Percentiles rank a stretch among this genome's conserved stretches.
These are phyloP conservation scores for Hansenula sp. DNA, from an alignment of 1,139 yeast species.

Conservation along the genomic window DNA sequence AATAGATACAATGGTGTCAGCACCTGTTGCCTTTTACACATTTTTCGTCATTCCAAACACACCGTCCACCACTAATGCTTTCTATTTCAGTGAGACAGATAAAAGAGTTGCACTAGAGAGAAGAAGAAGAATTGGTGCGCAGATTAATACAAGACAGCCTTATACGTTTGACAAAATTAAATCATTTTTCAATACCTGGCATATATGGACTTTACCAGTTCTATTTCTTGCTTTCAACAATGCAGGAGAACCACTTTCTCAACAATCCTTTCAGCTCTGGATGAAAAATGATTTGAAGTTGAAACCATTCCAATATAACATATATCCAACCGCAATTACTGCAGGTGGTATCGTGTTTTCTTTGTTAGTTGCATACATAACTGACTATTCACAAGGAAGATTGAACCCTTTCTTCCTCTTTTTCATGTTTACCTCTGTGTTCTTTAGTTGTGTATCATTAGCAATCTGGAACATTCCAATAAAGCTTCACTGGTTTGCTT, in stretches of 20 bases:
- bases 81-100: slow-evolving; percentile 30
- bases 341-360: slow-evolving; percentile 40
- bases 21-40: slow-evolving; percentile 41
- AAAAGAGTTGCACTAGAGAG: slow-evolving; percentile 31
- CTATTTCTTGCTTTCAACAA: slow-evolving; percentile 45
- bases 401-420: slow-evolving; percentile 34
- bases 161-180: slow-evolving; percentile 34
- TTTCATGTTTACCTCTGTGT: slow-evolving; percentile 31
- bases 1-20: slow-evolving; percentile 45
- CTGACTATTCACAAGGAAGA: slow-evolving; percentile 40
- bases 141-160: slow-evolving; percentile 35
- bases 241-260: slow-evolving; percentile 11
- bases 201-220: slow-evolving; percentile 39
- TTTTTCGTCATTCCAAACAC: slow-evolving; percentile 37
- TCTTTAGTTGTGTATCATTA: slow-evolving; percentile 38
- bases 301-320: slow-evolving; percentile 37
- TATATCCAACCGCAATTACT: slow-evolving; percentile 39
- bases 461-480: slow-evolving; percentile 43
- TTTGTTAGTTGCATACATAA: slow-evolving; percentile 33
- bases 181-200: slow-evolving; percentile 30
- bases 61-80: slow-evolving; percentile 33
- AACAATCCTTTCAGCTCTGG: slow-evolving; percentile 4
- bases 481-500: slow-evolving; percentile 44
- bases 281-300: slow-evolving; percentile 25
- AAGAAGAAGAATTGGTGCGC: slow-evolving; percentile 36